These are phyloP conservation scores for Colletotrichum sansevieriae DNA, from an alignment of 2,329 filamentous ascomycete genomes.

Conservation along the genomic window DNA sequence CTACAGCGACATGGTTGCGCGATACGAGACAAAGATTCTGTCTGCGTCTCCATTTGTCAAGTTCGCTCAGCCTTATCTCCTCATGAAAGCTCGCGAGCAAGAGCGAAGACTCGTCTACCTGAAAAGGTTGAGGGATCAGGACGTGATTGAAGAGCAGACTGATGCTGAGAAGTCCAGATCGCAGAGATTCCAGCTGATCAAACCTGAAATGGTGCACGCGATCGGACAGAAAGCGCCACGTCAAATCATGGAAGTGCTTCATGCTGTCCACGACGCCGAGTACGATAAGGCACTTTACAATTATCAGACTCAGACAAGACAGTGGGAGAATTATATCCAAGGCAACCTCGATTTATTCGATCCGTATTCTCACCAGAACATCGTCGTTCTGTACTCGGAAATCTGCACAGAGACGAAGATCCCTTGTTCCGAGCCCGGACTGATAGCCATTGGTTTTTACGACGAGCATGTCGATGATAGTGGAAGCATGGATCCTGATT, in stretches of 20 bases:
- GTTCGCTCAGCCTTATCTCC: constrained; percentile 91
- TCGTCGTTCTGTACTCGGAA: constrained; percentile 92
- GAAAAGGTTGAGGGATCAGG: constrained; percentile 84
- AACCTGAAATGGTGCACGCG: constrained; percentile 93
- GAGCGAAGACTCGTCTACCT: constrained; percentile 87
- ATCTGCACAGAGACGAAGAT: constrained; percentile 95
- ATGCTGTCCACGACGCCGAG: constrained; percentile 95
- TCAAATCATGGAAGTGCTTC: constrained; percentile 92
- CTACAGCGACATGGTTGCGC: constrained; percentile 94
- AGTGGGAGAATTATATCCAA: constrained; percentile 96
- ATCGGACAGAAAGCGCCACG: constrained; percentile 83
- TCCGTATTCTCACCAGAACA: constrained; percentile 95
- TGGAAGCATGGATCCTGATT: constrained; percentile 82
- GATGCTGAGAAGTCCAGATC: constrained; percentile 73
- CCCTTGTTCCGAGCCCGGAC: constrained; percentile 89
- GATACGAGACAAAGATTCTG: constrained; percentile 91
- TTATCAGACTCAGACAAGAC: constrained; percentile 92
- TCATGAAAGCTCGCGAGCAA: constrained; percentile 92
- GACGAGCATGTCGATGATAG: constrained; percentile 81
- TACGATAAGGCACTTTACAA: constrained; percentile 95
- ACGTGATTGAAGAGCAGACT: constrained; percentile 67
- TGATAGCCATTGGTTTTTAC: constrained; percentile 94
- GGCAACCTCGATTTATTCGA: constrained; percentile 92
- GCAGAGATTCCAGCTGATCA: constrained; percentile 89
- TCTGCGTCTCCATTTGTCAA: constrained; percentile 97